Base-by-base conservation (phyloP, 1,139 yeast genomes). In the Entelexis paramagnoliae region DNA sequence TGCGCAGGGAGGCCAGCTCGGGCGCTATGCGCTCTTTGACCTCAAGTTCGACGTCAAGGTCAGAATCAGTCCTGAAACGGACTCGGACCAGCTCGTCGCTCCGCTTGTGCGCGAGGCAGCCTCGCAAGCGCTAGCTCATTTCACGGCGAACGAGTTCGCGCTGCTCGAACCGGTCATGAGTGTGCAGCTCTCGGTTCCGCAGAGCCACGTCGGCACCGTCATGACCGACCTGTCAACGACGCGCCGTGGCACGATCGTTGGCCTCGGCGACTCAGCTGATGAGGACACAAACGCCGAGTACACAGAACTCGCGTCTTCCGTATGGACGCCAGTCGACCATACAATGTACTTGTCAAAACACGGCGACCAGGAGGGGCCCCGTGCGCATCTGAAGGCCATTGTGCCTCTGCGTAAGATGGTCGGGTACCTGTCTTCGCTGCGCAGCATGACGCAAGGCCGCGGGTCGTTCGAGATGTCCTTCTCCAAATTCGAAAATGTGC, bases 371-470 rank as follows among this genome's bases (percentile, higher is more conserved):
- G 26, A 51, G 51, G 46, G 54, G 56, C 16, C 58, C 59, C 56
- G 53, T 49, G 50, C 68, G 62, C 69, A 77, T 2, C 77, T 89
- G 38, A 70, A 72, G 16, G 96, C 96, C 0, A 78, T 76, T 53
- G 89, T 89, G 0, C 97, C 98, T 10, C 71, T 91, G 60, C 75
- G 82, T 57, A 94, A 83, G 58, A 88, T 91, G 96, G 77, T 89
- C 51, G 95, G 96, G 1, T 91, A 91, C 64, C 74, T 87, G 51
- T 79, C 81, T 7, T 79, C 78, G 53, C 69, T 91, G 46, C 71
- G 97, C 62, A 81, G 94, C 39, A 71, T 88, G 61, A 89, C 97
- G 0, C 89, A 87, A 63, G 98, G 98, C 1, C 73, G 95, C 49
- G 95, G 93, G 2, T 77, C 81, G 1, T 87, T 85, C 64, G 80